phyloP scores from a whole-genome alignment of 2,329 filamentous ascomycete genomes.

The Fusarium chaquense region DNA sequence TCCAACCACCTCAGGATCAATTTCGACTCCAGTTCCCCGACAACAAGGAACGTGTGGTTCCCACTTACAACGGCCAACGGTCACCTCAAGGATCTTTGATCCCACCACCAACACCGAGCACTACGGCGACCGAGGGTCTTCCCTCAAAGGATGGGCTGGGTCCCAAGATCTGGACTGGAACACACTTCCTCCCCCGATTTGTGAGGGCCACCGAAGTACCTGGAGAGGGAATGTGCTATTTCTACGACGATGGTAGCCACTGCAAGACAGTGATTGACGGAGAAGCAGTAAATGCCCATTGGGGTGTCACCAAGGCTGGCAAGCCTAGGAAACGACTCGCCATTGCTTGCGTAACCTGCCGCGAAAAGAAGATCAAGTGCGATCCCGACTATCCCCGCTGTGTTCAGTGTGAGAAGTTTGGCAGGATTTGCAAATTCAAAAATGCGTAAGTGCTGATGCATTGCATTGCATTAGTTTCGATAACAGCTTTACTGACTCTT shows the following conservation, averaged over 20 bases:
- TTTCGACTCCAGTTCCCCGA: constrained; percentile 55
- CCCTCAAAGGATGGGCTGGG: constrained; percentile 71
- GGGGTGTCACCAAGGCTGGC: constrained; percentile 94
- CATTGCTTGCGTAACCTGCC: constrained; percentile 91
- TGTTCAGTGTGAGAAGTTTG: constrained; percentile 92
- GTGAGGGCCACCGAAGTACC: constrained; percentile 74
- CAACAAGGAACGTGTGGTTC: constrained; percentile 49
- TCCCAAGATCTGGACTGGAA: constrained; percentile 77
- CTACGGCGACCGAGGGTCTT: constrained; percentile 56
- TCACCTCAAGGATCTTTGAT: constrained; percentile 43
- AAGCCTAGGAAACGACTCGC: constrained; percentile 92
- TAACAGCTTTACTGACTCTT: constrained; percentile 16
- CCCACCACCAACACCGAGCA: constrained; percentile 49
- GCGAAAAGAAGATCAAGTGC: constrained; percentile 98
- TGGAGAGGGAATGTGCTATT: constrained; percentile 84
- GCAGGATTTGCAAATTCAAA: constrained; percentile 85
- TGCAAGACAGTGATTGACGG: constrained; percentile 88
- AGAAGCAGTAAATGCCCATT: constrained; percentile 87
- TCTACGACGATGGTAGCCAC: constrained; percentile 86
- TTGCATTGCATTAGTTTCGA: constrained; percentile 8
- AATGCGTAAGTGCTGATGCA: constrained; percentile 75
- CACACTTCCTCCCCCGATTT: constrained; percentile 75
- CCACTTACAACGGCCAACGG: constrained; percentile 47
- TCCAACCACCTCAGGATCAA: constrained; percentile 52
- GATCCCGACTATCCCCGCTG: constrained; percentile 90